Conservation (phyloP, 192 early-diverging fungal species). For the Linnemannia schmuckeri region DNA sequence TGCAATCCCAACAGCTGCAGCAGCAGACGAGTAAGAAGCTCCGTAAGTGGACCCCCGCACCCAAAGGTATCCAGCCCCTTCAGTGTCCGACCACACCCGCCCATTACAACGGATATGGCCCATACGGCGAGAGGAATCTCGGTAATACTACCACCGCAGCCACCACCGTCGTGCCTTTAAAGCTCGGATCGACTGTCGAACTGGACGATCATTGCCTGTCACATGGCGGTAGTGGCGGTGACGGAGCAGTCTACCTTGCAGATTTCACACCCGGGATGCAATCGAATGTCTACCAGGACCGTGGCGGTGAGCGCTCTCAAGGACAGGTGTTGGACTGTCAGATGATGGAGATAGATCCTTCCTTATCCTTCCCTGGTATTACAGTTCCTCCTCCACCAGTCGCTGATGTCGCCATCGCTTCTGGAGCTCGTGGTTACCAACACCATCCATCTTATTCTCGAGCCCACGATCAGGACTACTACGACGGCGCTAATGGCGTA, state of each 20-base stretch:
- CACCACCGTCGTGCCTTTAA: neutral
- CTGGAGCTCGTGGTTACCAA: neutral
- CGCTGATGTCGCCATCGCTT: neutral
- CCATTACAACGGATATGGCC: neutral
- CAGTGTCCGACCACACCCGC: neutral
- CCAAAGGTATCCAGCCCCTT: neutral
- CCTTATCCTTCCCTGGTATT: neutral
- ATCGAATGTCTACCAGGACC: slow-evolving; percentile 19
- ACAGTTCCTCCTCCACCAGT: neutral
- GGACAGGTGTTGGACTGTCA: neutral
- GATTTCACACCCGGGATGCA: slow-evolving; percentile 41
- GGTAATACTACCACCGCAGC: neutral
- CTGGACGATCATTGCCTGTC: neutral
- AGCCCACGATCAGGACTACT: neutral
- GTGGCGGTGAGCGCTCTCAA: slow-evolving; percentile 20
- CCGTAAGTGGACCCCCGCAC: neutral
- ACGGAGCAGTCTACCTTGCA: slow-evolving; percentile 14
- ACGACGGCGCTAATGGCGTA: neutral
- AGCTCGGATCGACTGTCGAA: neutral
- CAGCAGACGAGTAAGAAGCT: neutral
- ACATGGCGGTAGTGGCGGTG: neutral
- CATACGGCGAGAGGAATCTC: neutral
- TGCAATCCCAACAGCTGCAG: neutral
- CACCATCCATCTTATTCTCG: neutral
- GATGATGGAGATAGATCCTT: neutral